Conservation (phyloP, 768 basidiomycete genomes). For the Gyrodon lividus region DNA sequence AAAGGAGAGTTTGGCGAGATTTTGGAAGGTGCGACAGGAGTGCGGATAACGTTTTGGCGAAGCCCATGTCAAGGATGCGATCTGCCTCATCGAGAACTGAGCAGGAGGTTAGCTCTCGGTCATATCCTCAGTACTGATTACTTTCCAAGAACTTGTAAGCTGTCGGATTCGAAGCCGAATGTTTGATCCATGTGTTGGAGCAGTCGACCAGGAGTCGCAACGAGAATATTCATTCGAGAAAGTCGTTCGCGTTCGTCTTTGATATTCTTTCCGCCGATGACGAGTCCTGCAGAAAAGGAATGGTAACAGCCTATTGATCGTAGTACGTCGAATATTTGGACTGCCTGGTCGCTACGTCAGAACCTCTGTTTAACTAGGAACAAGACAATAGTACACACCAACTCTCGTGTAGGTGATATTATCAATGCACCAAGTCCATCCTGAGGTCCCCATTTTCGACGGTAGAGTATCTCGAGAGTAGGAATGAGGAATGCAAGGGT, state of each 20-base stretch:
- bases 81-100: slow-evolving; percentile 96
- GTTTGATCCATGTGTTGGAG: slow-evolving; percentile 99
- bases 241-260: slow-evolving; percentile 90
- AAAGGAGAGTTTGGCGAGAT: slow-evolving; percentile 91
- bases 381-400: slow-evolving; percentile 49
- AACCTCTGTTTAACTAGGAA: not conserved
- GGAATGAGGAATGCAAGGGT: slow-evolving; percentile 74
- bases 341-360: slow-evolving; percentile 56
- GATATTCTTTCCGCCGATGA: slow-evolving; percentile 94
- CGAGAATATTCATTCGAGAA: slow-evolving; percentile 95
- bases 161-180: slow-evolving; percentile 87
- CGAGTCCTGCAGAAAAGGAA: slow-evolving; percentile 88
- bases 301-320: slow-evolving; percentile 92
- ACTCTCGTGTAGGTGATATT: slow-evolving; percentile 90
- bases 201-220: slow-evolving; percentile 92
- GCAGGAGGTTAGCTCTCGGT: not conserved
- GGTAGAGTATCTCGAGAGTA: slow-evolving; percentile 60
- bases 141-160: slow-evolving; percentile 87
- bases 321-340: slow-evolving; percentile 96
- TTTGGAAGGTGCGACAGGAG: slow-evolving; percentile 90
- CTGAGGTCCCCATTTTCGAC: slow-evolving; percentile 67
- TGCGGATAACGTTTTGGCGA: slow-evolving; percentile 83
- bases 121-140: slow-evolving; percentile 5
- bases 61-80: slow-evolving; percentile 95
- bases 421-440: slow-evolving; percentile 85